phyloP scores from a whole-genome alignment of 225 moss, liverwort and hornwort genomes.

The Straminergon stramineum region DNA sequence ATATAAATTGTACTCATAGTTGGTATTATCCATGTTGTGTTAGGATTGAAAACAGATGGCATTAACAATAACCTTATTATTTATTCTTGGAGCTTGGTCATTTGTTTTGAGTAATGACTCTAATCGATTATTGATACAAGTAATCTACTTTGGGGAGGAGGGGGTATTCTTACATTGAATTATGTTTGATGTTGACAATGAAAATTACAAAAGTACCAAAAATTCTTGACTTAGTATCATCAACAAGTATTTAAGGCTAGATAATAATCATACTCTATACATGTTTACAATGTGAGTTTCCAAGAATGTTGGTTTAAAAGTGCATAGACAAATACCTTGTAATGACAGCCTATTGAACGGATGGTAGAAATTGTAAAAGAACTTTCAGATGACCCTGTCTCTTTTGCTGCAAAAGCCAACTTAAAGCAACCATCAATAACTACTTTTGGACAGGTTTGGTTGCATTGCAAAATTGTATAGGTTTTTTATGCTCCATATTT shows the following conservation, averaged over 20 bases:
- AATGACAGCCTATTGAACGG: conserved; percentile 76
- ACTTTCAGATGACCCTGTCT: conserved; percentile 92
- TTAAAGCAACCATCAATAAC: conserved; percentile 37
- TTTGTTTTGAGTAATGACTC: conserved; percentile 88
- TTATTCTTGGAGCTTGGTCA: conserved; percentile 80
- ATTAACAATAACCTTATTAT: conserved; percentile 38
- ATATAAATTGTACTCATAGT: conserved; percentile 3
- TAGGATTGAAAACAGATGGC: conserved; percentile 69
- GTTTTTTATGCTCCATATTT: not conserved
- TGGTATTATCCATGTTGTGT: conserved; percentile 13
- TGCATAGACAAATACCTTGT: not conserved
- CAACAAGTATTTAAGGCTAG: not conserved
- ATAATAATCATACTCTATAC: not conserved
- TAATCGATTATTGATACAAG: conserved; percentile 81
- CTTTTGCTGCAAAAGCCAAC: conserved; percentile 80
- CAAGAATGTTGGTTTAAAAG: not conserved
- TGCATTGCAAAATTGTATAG: not conserved
- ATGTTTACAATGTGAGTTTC: not conserved
- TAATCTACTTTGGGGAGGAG: not conserved
- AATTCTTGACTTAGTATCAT: not conserved
- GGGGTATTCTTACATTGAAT: not conserved
- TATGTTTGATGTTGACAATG: not conserved
- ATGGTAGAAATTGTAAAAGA: conserved; percentile 99
- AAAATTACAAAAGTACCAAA: not conserved
- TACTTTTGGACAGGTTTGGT: conserved; percentile 54